Evolutionary conservation across 23 red algal species (phyloP).

Genomic region (Gracilaria caudata): DNA sequence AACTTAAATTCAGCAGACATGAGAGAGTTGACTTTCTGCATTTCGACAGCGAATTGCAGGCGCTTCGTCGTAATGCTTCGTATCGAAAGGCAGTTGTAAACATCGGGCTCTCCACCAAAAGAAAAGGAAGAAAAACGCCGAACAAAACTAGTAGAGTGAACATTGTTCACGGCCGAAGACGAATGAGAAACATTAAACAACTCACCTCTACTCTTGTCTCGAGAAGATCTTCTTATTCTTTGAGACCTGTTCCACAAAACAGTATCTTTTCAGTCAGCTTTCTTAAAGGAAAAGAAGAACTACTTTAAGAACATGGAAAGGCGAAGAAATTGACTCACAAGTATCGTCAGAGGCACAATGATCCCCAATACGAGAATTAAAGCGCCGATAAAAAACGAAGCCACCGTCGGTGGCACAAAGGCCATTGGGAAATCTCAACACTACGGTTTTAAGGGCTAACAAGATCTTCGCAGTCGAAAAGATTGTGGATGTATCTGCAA

Average conservation of each 20-base stretch:
- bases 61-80: too few relatives aligned
- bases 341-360: slow-evolving; percentile 49
- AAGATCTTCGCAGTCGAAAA: neutral
- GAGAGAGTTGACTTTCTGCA: too few relatives aligned
- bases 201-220: slow-evolving; percentile 35
- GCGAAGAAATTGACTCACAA: slow-evolving; percentile 31
- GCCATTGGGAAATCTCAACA: slow-evolving; percentile 9
- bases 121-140: neutral
- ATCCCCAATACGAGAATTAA: slow-evolving; percentile 46
- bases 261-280: neutral
- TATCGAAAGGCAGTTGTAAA: neutral
- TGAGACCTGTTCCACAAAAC: slow-evolving; percentile 9
- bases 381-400: slow-evolving; percentile 56
- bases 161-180: too few relatives aligned
- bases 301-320: neutral
- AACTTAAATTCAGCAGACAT: too few relatives aligned
- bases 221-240: slow-evolving; percentile 81
- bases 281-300: neutral
- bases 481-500: neutral
- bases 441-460: neutral
- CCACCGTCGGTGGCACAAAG: slow-evolving; percentile 43
- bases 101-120: neutral
- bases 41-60: too few relatives aligned
- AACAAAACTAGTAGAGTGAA: neutral
- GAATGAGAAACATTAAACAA: neutral